Percentiles rank a stretch among this genome's conserved stretches.
Conservation (phyloP, 2,329 filamentous ascomycete species). For the Fusarium armeniacum region DNA sequence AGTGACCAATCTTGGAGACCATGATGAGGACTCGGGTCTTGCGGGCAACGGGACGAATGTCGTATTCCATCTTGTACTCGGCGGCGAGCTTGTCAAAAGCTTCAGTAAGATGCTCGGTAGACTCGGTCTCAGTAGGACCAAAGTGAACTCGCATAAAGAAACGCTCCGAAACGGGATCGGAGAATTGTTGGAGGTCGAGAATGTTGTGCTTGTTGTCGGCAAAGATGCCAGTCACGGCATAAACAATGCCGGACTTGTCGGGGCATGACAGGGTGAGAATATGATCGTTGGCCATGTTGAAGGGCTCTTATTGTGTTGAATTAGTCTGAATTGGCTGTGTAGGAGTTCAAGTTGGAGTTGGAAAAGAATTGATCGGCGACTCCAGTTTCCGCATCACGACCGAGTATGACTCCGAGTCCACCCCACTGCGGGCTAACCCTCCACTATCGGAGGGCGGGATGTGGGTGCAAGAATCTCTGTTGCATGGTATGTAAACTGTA, state of each 20-base stretch:
- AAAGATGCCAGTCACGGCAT: slow-evolving; percentile 84
- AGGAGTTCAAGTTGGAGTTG: neutral
- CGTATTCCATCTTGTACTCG: slow-evolving; percentile 77
- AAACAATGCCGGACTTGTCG: slow-evolving; percentile 86
- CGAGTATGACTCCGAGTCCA: slow-evolving; percentile 43
- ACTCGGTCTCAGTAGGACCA: slow-evolving; percentile 66
- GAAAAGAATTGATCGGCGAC: slow-evolving; percentile 23
- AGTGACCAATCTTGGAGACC: slow-evolving; percentile 91
- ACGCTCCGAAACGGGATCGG: slow-evolving; percentile 77
- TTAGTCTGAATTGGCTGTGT: slow-evolving; percentile 1
- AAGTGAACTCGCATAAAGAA: slow-evolving; percentile 95
- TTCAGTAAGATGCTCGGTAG: slow-evolving; percentile 65
- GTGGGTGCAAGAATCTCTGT: slow-evolving; percentile 2
- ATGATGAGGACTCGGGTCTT: slow-evolving; percentile 87
- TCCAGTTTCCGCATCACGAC: slow-evolving; percentile 17
- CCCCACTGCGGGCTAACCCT: slow-evolving; percentile 51
- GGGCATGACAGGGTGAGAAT: slow-evolving; percentile 87
- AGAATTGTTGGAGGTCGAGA: slow-evolving; percentile 87
- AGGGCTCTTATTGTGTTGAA: slow-evolving; percentile 16
- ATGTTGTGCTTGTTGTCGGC: slow-evolving; percentile 82
- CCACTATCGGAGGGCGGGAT: slow-evolving; percentile 40
- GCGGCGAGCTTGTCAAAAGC: slow-evolving; percentile 73
- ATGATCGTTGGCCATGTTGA: slow-evolving; percentile 67
- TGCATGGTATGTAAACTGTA: neutral
- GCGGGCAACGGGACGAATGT: slow-evolving; percentile 75